Base-by-base conservation (phyloP, 2,329 filamentous ascomycete genomes). In the Calonectria honghensis region DNA sequence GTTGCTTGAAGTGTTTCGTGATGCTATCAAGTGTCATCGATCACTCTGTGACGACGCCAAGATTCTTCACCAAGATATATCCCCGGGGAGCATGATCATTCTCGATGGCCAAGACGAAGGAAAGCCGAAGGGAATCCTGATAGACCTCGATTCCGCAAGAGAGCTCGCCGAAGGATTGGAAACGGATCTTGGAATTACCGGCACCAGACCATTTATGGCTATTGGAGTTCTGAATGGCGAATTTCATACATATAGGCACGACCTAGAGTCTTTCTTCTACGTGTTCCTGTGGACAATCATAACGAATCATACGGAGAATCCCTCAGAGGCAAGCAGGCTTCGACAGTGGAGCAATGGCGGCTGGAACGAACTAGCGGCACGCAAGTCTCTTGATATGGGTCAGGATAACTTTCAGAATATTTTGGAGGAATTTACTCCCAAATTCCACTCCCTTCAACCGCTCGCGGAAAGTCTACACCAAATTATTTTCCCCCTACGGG, bases 221-320 rank as follows among this genome's bases (percentile, higher is more conserved):
- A 80, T 83, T 39, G 78, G 73, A 6, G 39, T 81, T 10, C 65
- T 79, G 2, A 64, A 31, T 0, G 18, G 64, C 0, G 66, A 74
- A 3, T 16, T 14, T 0, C 76, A 75, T 11, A 81, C 77, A 1
- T 82, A 81, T 39, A 75, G 78, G 1, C 79, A 83, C 11, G 81
- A 83, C 16, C 74, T 83, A 0, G 82, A 83, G 61, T 79, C 82
- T 0, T 82, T 83, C 37, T 35, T 83, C 6, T 83, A 82, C 24
- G 76, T 80, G 3, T 73, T 82, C 1, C 4, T 82, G 4, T 79
- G 75, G 74, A 68, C 66, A 24, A 27, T 50, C 4, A 66, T 66
- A 18, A 37, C 52, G 6, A 37, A 37, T n/a, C 31, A 24, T 20
- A 6, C 29, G 1, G 52, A 57, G 4, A 20, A 20, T 7, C 52